Conservation (phyloP, 306 rosid genomes). For the Dryas octopetala region DNA sequence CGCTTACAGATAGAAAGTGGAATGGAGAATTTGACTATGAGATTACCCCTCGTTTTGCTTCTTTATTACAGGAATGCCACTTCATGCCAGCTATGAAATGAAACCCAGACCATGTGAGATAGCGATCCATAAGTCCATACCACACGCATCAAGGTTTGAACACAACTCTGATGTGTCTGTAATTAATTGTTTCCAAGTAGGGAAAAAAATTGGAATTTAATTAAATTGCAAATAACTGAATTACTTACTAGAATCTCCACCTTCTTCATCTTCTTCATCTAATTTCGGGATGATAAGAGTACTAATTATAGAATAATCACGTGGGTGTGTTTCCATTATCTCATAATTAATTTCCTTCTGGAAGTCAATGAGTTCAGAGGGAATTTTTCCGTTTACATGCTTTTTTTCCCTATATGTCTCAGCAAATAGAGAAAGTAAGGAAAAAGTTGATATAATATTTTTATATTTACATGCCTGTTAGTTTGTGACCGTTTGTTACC, state of each 20-base stretch:
- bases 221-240: background rate
- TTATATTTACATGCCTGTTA: background rate
- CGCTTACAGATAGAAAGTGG: slow-evolving; percentile 53
- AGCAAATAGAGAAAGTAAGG: background rate
- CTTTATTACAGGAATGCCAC: background rate
- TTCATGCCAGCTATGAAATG: slow-evolving; percentile 13
- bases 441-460: background rate
- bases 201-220: background rate
- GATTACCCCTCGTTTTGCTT: background rate
- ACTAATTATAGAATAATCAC: background rate
- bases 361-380: slow-evolving; percentile 32
- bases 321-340: background rate
- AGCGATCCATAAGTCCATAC: no score
- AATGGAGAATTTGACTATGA: background rate
- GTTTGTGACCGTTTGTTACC: background rate
- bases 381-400: background rate
- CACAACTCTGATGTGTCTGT: background rate
- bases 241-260: background rate
- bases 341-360: background rate
- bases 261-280: background rate
- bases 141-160: slow-evolving; percentile 12
- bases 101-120: background rate
- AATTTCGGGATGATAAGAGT: background rate
- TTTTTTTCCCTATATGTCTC: background rate
- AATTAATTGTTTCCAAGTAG: background rate